Conservation (phyloP, 2,329 filamentous ascomycete species). For the Neopestalotiopsis sp. region DNA sequence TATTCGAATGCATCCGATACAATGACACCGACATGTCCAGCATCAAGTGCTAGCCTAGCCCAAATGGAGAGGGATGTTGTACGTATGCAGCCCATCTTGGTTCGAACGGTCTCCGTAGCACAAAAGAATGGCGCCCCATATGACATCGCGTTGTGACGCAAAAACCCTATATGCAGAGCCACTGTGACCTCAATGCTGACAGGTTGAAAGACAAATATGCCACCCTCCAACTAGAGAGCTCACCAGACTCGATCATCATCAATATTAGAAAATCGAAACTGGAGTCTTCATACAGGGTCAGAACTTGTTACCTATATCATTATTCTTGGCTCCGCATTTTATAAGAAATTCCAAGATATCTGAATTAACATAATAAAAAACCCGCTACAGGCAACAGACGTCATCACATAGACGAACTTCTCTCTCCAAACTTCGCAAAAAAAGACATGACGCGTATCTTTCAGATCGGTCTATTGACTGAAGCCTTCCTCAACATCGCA, state of each 20-base stretch:
- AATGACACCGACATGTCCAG: too few species aligned
- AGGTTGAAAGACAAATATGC: background rate
- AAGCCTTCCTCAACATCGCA: slow-evolving; percentile 26
- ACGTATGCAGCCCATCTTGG: too few species aligned
- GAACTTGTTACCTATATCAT: background rate
- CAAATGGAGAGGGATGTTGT: too few species aligned
- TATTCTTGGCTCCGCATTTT: too few species aligned
- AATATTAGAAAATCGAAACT: background rate
- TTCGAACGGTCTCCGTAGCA: too few species aligned
- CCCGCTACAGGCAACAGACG: background rate
- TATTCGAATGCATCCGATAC: background rate
- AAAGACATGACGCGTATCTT: slow-evolving; percentile 24
- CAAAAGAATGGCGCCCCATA: background rate
- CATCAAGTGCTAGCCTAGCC: too few species aligned
- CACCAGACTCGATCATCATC: background rate
- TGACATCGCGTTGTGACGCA: background rate
- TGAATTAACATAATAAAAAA: too few species aligned
- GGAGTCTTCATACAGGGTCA: background rate
- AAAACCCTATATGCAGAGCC: background rate
- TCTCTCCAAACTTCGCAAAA: background rate
- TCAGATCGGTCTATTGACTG: slow-evolving; percentile 24
- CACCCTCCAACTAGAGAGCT: background rate
- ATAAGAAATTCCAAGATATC: too few species aligned
- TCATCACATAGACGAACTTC: background rate
- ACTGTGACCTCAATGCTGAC: background rate